phyloP scores from a whole-genome alignment of 768 basidiomycete genomes.

The Russula foetens region DNA sequence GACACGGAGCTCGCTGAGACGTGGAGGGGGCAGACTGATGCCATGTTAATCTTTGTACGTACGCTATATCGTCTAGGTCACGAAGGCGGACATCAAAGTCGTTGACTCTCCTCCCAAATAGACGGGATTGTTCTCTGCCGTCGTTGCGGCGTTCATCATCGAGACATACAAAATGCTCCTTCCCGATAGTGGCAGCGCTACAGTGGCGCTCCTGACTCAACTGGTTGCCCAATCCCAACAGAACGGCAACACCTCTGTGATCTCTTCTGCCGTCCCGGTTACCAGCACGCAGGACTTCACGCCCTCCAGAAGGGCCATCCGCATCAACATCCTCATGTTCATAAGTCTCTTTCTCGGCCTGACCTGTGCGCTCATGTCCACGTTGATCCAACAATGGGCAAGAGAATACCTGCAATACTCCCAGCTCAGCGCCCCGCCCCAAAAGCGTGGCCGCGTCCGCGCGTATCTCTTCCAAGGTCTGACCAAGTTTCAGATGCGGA shows the following conservation, averaged over 20 bases:
- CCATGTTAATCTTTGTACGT: conserved; percentile 18
- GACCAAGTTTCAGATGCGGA: conserved; percentile 5
- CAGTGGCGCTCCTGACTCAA: conserved; percentile 4
- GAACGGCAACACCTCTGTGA: not conserved
- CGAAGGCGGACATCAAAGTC: not conserved
- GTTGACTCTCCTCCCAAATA: not conserved
- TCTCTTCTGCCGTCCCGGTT: not conserved
- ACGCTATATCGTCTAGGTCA: not conserved
- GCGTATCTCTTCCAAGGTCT: conserved; percentile 1
- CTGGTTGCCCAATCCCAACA: not conserved
- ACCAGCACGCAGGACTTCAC: not conserved
- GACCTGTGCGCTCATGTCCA: conserved; percentile 7
- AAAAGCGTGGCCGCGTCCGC: conserved; percentile 7
- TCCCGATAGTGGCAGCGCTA: conserved; percentile 5
- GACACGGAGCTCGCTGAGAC: conserved; percentile 11
- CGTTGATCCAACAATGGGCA: conserved; percentile 13
- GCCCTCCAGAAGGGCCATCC: not conserved
- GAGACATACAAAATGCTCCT: conserved; percentile 16
- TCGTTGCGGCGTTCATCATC: conserved; percentile 18
- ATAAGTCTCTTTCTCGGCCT: conserved; percentile 7
- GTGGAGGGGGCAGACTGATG: conserved; percentile 17
- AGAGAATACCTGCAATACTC: not conserved
- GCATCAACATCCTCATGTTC: conserved; percentile 11
- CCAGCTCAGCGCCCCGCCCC: not conserved
- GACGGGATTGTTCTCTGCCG: conserved; percentile 17